A percentile compares a stretch with the other conserved stretches of the same genome.
phyloP scores from a whole-genome alignment of 306 rosid species.

The Vigna trinervia region DNA sequence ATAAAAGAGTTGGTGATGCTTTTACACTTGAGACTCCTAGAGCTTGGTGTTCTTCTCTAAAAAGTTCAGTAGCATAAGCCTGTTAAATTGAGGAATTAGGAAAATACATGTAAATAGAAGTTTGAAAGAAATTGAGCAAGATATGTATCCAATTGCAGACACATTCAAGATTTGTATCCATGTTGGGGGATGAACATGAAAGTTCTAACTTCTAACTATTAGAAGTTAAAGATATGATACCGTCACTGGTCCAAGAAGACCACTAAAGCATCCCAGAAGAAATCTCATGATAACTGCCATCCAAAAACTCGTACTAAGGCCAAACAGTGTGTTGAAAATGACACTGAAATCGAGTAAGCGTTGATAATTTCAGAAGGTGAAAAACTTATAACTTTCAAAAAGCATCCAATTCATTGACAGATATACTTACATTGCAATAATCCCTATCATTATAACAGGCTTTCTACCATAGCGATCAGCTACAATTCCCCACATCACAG shows the following conservation, averaged over 20 bases:
- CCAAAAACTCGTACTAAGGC: constrained; percentile 89
- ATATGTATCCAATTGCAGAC: background rate
- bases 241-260: constrained; percentile 90
- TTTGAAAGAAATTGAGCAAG: background rate
- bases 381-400: background rate
- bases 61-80: constrained; percentile 85
- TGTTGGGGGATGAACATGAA: constrained; percentile 2
- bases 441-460: constrained; percentile 71
- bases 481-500: constrained; percentile 76
- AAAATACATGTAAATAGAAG: background rate
- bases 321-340: constrained; percentile 83
- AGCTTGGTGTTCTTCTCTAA: constrained; percentile 80
- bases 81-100: constrained; percentile 24
- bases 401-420: background rate
- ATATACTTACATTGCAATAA: constrained; percentile 57
- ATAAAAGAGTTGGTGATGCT: constrained; percentile 43
- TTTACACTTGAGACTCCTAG: constrained; percentile 75
- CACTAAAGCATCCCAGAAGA: constrained; percentile 87
- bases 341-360: constrained; percentile 56
- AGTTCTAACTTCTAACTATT: background rate
- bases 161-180: background rate
- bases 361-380: background rate
- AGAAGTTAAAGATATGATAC: constrained; percentile 44
- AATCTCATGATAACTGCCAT: constrained; percentile 80
- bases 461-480: constrained; percentile 94